A percentile compares a stretch with the other conserved stretches of the same genome.
These are phyloP conservation scores for Phytopythium vexans DNA, from an alignment of 352 stramenopile species.

Conservation along the genomic window DNA sequence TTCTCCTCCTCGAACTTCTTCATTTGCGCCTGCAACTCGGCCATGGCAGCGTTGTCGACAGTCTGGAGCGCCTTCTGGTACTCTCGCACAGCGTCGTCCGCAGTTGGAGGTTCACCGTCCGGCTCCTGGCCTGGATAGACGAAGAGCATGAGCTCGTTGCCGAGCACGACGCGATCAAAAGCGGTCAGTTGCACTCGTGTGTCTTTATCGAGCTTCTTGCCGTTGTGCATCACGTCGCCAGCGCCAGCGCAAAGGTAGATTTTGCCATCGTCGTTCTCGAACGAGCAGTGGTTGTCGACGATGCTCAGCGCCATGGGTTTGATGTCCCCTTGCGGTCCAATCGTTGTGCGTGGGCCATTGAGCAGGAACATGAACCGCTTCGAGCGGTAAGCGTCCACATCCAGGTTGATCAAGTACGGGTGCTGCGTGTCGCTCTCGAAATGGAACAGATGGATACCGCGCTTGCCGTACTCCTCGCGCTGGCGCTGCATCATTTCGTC, in stretches of 20 bases:
- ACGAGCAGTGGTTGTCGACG: slow-evolving; percentile 82
- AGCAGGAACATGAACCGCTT: slow-evolving; percentile 93
- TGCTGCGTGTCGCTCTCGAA: slow-evolving; percentile 84
- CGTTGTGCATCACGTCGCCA: slow-evolving; percentile 89
- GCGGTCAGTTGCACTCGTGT: slow-evolving; percentile 36
- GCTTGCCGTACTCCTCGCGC: slow-evolving; percentile 88
- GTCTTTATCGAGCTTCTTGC: slow-evolving; percentile 56
- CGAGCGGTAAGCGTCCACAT: slow-evolving; percentile 92
- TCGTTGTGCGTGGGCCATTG: slow-evolving; percentile 43
- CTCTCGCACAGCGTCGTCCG: slow-evolving; percentile 84
- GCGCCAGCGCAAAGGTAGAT: slow-evolving; percentile 63
- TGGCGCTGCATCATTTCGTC: slow-evolving; percentile 88
- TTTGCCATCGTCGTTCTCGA: slow-evolving; percentile 44
- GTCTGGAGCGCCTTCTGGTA: slow-evolving; percentile 85
- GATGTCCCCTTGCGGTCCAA: slow-evolving; percentile 84
- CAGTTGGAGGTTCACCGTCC: slow-evolving; percentile 52
- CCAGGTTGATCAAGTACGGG: slow-evolving; percentile 92
- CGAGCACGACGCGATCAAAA: slow-evolving; percentile 82
- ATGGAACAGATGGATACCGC: slow-evolving; percentile 86
- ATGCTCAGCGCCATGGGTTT: slow-evolving; percentile 91
- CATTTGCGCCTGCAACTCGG: slow-evolving; percentile 89
- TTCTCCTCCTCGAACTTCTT: slow-evolving; percentile 88
- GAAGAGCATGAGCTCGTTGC: slow-evolving; percentile 88
- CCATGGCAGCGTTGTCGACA: slow-evolving; percentile 62
- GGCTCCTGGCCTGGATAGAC: slow-evolving; percentile 50